Base-by-base conservation (phyloP, 176 grass and related monocot species). In the Ensete glaucum region DNA sequence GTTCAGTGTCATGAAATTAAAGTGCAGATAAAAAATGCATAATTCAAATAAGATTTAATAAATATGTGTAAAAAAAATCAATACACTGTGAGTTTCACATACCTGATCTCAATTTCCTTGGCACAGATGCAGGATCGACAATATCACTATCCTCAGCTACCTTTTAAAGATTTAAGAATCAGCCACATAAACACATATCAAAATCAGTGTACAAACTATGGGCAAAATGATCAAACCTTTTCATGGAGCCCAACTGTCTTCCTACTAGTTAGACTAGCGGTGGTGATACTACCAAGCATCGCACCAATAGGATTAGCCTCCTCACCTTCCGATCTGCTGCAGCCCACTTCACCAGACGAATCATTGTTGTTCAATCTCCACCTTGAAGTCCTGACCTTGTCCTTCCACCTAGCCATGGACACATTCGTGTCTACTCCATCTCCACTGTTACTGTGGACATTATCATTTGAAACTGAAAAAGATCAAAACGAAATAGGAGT, bases 51-150 rank as follows among this genome's bases (percentile, higher is more conserved):
- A 13, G 29, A 68, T 70, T 68, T 70, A 68, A 19, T 54, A 22
- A 75, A 14, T 24, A 16, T 65, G 14, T 27, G 5, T 50, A 62
- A 9, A 62, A 0, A 53, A 50, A 27, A 52, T 16, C 50, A 13
- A 52, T 19, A 13, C 15, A 13, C 5, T 19, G 21, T 16, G 9
- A 69, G 51, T 21, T n/a, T 56, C 56, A 48, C 57, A 77, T 93
- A 92, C 90, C 87, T 85, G 90, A 93, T 87, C 90, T 87, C 51
- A 93, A 65, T 85, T 87, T 93, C 77, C 90, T 89, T 50, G 90
- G 90, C 74, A 93, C 85, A n/a, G 62, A 80, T 70, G 62, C 52
- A 66, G 87, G 90, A 81, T 89, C 79, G 17, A 74, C 72, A 67
- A 78, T 26, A 81, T 89, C 77, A 68, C 82, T 78, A 54, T 62